Percentiles rank a stretch among this genome's conserved stretches.
Conservation (phyloP, 2,329 filamentous ascomycete genomes). For the Beauveria asiatica region DNA sequence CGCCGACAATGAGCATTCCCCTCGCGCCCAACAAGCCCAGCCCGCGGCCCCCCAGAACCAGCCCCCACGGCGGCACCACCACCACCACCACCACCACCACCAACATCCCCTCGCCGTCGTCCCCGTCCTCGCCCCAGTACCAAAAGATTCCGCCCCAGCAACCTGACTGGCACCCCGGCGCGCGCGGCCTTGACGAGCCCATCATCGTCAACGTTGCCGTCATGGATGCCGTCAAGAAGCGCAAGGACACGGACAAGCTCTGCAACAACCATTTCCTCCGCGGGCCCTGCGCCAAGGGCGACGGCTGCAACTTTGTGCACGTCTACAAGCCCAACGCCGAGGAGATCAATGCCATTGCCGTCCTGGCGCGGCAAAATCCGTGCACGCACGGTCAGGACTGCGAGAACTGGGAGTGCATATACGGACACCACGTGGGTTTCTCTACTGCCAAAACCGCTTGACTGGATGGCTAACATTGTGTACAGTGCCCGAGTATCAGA, state of each 20-base stretch:
- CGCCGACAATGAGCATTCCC: constrained; percentile 34
- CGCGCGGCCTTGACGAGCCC: constrained; percentile 45
- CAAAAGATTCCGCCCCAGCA: constrained; percentile 22
- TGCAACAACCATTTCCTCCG: constrained; percentile 56
- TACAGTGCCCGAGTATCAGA: constrained; percentile 44
- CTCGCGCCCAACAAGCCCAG: constrained; percentile 25
- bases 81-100: neutral
- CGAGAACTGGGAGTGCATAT: constrained; percentile 49
- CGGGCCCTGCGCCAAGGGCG: constrained; percentile 45
- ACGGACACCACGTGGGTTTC: constrained; percentile 50
- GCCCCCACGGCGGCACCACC: neutral
- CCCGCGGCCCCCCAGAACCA: constrained; percentile 5
- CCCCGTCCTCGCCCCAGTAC: constrained; percentile 4
- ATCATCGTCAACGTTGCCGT: constrained; percentile 37
- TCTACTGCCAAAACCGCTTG: neutral
- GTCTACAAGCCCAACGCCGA: constrained; percentile 43
- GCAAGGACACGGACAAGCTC: constrained; percentile 45
- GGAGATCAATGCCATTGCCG: constrained; percentile 47
- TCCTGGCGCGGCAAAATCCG: constrained; percentile 48
- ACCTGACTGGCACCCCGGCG: constrained; percentile 42
- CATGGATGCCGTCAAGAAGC: constrained; percentile 47
- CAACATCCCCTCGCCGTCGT: neutral
- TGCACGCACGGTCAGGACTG: constrained; percentile 52
- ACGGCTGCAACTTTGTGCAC: constrained; percentile 50
- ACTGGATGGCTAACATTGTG: neutral